These are phyloP conservation scores for Diaporthe capsici DNA, from an alignment of 2,329 filamentous ascomycete genomes.

Conservation along the genomic window DNA sequence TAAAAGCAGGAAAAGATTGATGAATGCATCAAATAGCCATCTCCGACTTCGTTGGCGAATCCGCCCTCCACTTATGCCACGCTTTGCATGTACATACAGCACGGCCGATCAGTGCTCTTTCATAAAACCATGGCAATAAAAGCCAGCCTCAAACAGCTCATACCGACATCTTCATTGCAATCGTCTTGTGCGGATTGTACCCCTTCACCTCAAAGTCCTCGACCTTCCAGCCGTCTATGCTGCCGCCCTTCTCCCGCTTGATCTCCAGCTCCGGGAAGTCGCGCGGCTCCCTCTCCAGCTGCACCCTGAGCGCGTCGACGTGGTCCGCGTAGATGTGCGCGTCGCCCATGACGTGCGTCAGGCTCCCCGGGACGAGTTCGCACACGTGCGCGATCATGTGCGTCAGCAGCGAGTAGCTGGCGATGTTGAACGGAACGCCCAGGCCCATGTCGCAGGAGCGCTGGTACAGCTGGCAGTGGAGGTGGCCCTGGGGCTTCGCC, in stretches of 20 bases:
- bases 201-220: conserved; percentile 91
- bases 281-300: conserved; percentile 84
- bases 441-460: conserved; percentile 97
- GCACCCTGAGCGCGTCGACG: conserved; percentile 85
- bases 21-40: neutral
- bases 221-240: conserved; percentile 89
- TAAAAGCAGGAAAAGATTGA: neutral
- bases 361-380: conserved; percentile 84
- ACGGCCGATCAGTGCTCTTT: neutral
- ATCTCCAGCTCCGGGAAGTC: conserved; percentile 87
- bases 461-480: conserved; percentile 94
- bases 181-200: conserved; percentile 91
- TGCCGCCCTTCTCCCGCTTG: conserved; percentile 74
- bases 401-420: conserved; percentile 91
- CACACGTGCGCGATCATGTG: conserved; percentile 95
- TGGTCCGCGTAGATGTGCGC: conserved; percentile 98
- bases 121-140: neutral
- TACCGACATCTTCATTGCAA: conserved; percentile 99
- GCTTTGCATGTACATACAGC: neutral
- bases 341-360: conserved; percentile 98
- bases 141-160: conserved; percentile 50
- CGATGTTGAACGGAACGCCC: conserved; percentile 98
- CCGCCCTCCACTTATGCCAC: neutral
- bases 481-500: conserved; percentile 70
- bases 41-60: neutral